A percentile compares a stretch with the other conserved stretches of the same genome.
These are phyloP conservation scores for Aureobasidium subglaciale DNA, from an alignment of 2,329 filamentous ascomycete genomes.

Conservation along the genomic window DNA sequence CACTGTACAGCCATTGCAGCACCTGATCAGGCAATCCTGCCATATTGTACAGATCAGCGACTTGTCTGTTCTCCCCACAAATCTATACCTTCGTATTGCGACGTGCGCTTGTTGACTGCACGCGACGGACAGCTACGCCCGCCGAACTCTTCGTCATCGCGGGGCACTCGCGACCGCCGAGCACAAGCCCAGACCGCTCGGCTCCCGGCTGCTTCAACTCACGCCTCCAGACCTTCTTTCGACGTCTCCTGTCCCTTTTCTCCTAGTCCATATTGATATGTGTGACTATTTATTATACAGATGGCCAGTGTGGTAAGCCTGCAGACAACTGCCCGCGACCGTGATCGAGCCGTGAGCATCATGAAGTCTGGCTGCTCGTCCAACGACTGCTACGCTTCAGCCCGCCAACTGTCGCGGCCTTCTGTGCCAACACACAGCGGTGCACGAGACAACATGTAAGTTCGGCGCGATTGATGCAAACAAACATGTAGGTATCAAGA, in stretches of 20 bases:
- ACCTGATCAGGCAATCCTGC: constrained; percentile 77
- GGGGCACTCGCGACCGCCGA: not conserved
- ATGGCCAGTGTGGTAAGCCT: too few relatives aligned
- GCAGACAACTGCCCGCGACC: too few relatives aligned
- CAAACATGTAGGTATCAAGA: too few relatives aligned
- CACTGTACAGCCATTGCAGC: constrained; percentile 90
- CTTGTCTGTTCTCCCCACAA: not conserved
- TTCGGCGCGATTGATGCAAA: too few relatives aligned
- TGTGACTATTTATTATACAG: too few relatives aligned
- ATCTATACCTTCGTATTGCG: not conserved
- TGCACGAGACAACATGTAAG: too few relatives aligned
- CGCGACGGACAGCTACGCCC: not conserved
- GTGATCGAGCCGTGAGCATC: too few relatives aligned
- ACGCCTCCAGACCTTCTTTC: constrained; percentile 1
- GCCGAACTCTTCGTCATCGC: constrained; percentile 9
- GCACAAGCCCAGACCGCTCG: not conserved
- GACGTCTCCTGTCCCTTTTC: not conserved
- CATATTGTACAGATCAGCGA: constrained; percentile 29
- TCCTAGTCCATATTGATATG: not conserved
- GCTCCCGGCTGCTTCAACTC: not conserved
- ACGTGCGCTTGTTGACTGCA: not conserved
- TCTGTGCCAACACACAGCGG: too few relatives aligned
- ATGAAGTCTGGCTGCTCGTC: too few relatives aligned
- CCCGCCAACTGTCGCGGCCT: too few relatives aligned
- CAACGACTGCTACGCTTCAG: too few relatives aligned